Percentiles rank a stretch among this genome's conserved stretches.
These are phyloP conservation scores for Colletotrichum melonis DNA, from an alignment of 2,329 filamentous ascomycete species.

Conservation along the genomic window DNA sequence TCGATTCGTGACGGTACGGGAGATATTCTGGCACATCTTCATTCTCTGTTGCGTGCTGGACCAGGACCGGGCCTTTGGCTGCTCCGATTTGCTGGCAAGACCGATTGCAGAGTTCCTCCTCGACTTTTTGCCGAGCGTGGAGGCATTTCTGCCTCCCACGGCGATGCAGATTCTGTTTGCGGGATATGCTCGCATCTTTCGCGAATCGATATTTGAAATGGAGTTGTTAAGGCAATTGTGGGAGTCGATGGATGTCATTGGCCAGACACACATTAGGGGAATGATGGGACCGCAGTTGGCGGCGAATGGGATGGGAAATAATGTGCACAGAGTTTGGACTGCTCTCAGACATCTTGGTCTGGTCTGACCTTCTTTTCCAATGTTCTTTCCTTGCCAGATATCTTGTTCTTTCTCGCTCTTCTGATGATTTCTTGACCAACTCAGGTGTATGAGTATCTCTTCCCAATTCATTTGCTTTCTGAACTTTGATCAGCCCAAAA, in stretches of 20 bases:
- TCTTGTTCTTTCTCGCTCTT: background rate
- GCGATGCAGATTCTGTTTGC: constrained; percentile 28
- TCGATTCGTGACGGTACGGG: constrained; percentile 3
- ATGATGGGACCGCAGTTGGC: constrained; percentile 27
- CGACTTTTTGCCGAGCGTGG: constrained; percentile 36
- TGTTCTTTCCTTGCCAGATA: background rate
- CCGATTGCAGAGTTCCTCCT: constrained; percentile 41
- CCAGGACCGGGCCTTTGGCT: constrained; percentile 42
- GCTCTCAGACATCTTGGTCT: constrained; percentile 29
- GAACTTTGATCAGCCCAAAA: too few species aligned
- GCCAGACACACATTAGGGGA: constrained; percentile 13
- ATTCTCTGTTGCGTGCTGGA: constrained; percentile 43
- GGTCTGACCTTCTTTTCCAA: background rate
- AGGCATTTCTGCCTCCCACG: constrained; percentile 16
- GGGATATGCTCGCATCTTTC: constrained; percentile 27
- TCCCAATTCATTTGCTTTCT: background rate
- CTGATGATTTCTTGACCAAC: background rate
- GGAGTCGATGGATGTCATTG: constrained; percentile 26
- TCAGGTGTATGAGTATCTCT: background rate
- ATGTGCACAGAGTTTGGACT: constrained; percentile 27
- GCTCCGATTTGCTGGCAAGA: constrained; percentile 40
- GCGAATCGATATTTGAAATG: constrained; percentile 26
- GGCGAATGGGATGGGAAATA: constrained; percentile 16
- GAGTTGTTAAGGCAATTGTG: constrained; percentile 27
- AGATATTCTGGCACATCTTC: constrained; percentile 34